Percentiles rank a stretch among this genome's conserved stretches.
These are phyloP conservation scores for Fraxinus cuspidata DNA, from an alignment of 257 asterid species.

Conservation along the genomic window DNA sequence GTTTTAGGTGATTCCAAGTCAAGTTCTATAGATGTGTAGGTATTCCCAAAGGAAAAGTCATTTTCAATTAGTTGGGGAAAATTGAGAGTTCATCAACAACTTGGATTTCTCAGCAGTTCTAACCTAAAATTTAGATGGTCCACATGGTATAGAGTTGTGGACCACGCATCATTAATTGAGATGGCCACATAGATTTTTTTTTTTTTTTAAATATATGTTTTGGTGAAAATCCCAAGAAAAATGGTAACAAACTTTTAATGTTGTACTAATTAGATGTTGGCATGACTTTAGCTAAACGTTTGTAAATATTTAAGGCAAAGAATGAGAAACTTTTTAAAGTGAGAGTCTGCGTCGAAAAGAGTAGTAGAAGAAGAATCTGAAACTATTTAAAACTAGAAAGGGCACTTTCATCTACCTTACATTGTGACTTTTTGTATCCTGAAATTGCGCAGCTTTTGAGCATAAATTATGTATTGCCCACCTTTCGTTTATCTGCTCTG, in stretches of 20 bases:
- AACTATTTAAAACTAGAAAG: slow-evolving; percentile 13
- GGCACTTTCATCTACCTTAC: slow-evolving; percentile 22
- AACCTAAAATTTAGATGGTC: slow-evolving; percentile 24
- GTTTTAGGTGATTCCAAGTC: too few relatives aligned
- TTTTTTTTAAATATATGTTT: not conserved
- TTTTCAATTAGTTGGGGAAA: slow-evolving; percentile 40
- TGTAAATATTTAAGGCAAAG: slow-evolving; percentile 49
- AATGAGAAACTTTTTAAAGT: slow-evolving; percentile 30
- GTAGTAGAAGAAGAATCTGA: slow-evolving; percentile 5
- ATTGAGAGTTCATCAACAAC: slow-evolving; percentile 28
- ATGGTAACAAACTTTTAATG: slow-evolving; percentile 9
- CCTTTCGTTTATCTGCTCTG: slow-evolving; percentile 5
- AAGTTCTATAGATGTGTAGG: not conserved
- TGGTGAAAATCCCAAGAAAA: slow-evolving; percentile 52
- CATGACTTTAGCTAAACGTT: slow-evolving; percentile 63
- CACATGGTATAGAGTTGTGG: slow-evolving; percentile 39
- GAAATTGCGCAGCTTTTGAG: slow-evolving; percentile 59
- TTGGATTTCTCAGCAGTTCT: slow-evolving; percentile 22
- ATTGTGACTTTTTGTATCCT: slow-evolving; percentile 40
- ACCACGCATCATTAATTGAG: slow-evolving; percentile 32
- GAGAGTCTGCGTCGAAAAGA: slow-evolving; percentile 35
- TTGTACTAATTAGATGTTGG: slow-evolving; percentile 21
- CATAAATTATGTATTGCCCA: slow-evolving; percentile 25
- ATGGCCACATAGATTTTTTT: not conserved
- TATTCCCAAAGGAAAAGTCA: slow-evolving; percentile 21